Evolutionary conservation across 805 yeast species (phyloP), one percentile per base, ranked within the genome.

Genomic region (Hanseniaspora mollemarum): DNA sequence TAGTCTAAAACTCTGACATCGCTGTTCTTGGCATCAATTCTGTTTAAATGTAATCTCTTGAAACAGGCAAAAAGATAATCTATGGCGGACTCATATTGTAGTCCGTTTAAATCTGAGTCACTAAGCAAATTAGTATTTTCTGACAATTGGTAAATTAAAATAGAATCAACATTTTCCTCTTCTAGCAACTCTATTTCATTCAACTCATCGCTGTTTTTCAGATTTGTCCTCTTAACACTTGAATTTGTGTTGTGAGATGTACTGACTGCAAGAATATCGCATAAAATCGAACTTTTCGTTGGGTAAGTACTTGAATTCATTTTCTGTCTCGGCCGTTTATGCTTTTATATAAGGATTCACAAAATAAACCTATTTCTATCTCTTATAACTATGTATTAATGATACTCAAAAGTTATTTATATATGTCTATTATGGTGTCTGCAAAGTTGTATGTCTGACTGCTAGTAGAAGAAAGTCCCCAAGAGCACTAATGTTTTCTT

Each of bases 11-110:
- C 8, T 62, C 59, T 29, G 61, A 50, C 43, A 62, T 49, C 42
- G 75, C 71, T 22, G 76, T 65, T 53, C 77, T 78, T 51, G 72
- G 69, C 46, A 39, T 46, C 40, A 24, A 46, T 46, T 46, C 50
- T 46, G 38, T 46, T 46, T 9, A 46, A 32, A 24, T 46, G 50
- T 13, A 46, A 16, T 29, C 43, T 37, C 25, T 46, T 46, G 32
- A 46, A 46, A 38, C 50, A 46, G 2, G 32, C 29, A 24, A 46
- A 46, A 5, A 46, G 25, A 37, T 46, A 46, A 37, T 46, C 50
- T 10, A 39, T 40, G 4, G 44, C 51, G 12, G 48, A 49, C 21
- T 39, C 50, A 28, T 44, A 43, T 1, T 15, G 61, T 49, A 62
- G 61, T 6, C 54, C 58, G 43, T 62, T 64, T 43, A 64, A 46